Evolutionary conservation across 352 stramenopile genomes (phyloP).

Genomic region (Phytopythium boreale): DNA sequence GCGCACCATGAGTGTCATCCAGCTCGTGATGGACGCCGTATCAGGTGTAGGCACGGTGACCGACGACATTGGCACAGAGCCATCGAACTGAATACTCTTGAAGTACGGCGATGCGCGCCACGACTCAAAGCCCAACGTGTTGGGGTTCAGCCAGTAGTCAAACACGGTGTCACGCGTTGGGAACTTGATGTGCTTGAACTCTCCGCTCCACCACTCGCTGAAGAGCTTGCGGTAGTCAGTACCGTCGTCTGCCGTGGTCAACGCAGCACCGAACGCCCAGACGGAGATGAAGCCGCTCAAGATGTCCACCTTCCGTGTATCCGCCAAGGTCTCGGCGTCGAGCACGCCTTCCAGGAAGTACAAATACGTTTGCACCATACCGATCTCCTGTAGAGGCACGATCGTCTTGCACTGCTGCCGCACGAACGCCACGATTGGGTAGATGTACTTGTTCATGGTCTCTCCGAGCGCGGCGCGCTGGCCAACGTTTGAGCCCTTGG

Average conservation of each 20-base stretch:
- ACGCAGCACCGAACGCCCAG: constrained; percentile 89
- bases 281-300: constrained; percentile 92
- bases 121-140: constrained; percentile 86
- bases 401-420: constrained; percentile 86
- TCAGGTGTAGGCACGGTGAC: constrained; percentile 93
- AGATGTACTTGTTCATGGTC: constrained; percentile 86
- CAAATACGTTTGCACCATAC: constrained; percentile 89
- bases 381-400: constrained; percentile 90
- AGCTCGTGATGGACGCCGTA: constrained; percentile 91
- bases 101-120: constrained; percentile 94
- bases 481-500: constrained; percentile 51
- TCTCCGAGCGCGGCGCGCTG: constrained; percentile 57
- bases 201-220: constrained; percentile 91
- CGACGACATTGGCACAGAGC: constrained; percentile 68
- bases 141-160: constrained; percentile 95
- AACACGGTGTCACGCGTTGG: constrained; percentile 94
- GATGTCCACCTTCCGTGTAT: constrained; percentile 72
- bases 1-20: constrained; percentile 92
- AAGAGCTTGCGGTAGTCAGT: constrained; percentile 93
- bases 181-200: constrained; percentile 95
- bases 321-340: constrained; percentile 57
- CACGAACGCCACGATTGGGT: constrained; percentile 83
- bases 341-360: constrained; percentile 90
- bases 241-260: constrained; percentile 91
- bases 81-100: constrained; percentile 71